Evolutionary conservation across 306 rosid species (phyloP), one percentile per base, ranked within the genome.

Genomic region (Cicer cuneatum): DNA sequence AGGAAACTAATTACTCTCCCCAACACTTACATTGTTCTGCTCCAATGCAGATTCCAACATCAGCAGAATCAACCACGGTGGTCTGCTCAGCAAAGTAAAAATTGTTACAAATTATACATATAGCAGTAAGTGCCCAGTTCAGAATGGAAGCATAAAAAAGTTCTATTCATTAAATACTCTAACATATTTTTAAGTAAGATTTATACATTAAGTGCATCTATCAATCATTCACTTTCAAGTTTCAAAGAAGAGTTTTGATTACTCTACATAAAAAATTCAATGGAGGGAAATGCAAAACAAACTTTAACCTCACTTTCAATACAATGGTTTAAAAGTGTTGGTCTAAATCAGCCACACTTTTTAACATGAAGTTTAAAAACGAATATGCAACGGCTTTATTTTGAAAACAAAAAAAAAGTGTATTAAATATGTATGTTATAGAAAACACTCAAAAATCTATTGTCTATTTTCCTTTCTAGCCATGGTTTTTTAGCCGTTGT

Each of bases 31-130:
- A 12, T 91, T 87, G 83, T 91, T 59, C 86, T 91, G 76, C 75
- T 88, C 83, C 85, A 93, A 63, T 13, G 98, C 89, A 78, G 85
- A 38, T 79, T 93, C 73, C 81, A 35, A 81, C 57, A 78, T 90
- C 98, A 37, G 98, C 97, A 16, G 98, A 97, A 80, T 93, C 98
- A 76, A 93, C 82, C 57, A 92, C 87, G 21, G 90, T 84, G 65
- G 90, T 84, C 98, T 93, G 88, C 84, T 75, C 70, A 66, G 45
- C 51, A 67, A 75, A 70, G 45, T 16, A 59, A 64, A 42, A 64
- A 35, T 40, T 5, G 13, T 16, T 40, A 66, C 6, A 48, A 66
- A 63, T 56, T 47, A 82, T 49, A 45, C 16, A 21, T n/a, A 75
- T 58, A 39, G 15, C 15, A 14, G 59, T 29, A 40, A 13, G 38